Evolutionary conservation across 805 yeast genomes (phyloP).

Genomic region (Ogataea methanolica): DNA sequence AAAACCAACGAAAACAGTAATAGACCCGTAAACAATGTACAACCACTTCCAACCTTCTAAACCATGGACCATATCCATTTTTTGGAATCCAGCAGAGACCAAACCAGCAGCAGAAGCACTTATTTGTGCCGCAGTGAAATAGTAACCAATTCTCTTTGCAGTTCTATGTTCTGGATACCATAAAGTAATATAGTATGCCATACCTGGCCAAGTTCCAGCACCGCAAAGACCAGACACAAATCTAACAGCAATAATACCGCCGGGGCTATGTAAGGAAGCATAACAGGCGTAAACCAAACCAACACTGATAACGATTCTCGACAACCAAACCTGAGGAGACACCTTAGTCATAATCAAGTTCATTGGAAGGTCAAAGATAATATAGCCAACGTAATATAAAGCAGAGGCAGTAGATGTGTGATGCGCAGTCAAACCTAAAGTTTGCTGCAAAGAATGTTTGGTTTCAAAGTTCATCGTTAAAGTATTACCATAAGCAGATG

Average conservation of each 20-base stretch:
- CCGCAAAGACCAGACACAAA: slow-evolving; percentile 72
- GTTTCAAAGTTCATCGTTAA: slow-evolving; percentile 67
- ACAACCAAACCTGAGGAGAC: slow-evolving; percentile 81
- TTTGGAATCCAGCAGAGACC: slow-evolving; percentile 84
- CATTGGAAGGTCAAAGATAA: slow-evolving; percentile 85
- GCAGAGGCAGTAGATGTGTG: slow-evolving; percentile 75
- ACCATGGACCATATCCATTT: slow-evolving; percentile 68
- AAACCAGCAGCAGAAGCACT: slow-evolving; percentile 87
- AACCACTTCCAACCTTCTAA: slow-evolving; percentile 85
- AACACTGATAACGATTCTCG: slow-evolving; percentile 70
- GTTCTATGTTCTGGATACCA: slow-evolving; percentile 82
- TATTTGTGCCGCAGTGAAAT: slow-evolving; percentile 89
- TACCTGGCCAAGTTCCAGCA: slow-evolving; percentile 90
- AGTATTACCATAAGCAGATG: slow-evolving; percentile 71
- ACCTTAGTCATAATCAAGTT: slow-evolving; percentile 77
- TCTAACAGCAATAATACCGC: slow-evolving; percentile 67
- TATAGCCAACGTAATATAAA: slow-evolving; percentile 75
- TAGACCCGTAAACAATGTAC: slow-evolving; percentile 69
- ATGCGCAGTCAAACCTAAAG: slow-evolving; percentile 47
- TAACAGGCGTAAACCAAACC: slow-evolving; percentile 78
- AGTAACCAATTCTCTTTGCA: slow-evolving; percentile 79
- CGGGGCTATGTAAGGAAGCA: slow-evolving; percentile 47
- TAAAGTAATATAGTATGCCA: slow-evolving; percentile 75
- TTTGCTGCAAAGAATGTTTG: slow-evolving; percentile 56
- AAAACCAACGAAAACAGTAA: slow-evolving; percentile 63